Conservation (phyloP, 2,329 filamentous ascomycete species). For the Cladorrhinum sp. region DNA sequence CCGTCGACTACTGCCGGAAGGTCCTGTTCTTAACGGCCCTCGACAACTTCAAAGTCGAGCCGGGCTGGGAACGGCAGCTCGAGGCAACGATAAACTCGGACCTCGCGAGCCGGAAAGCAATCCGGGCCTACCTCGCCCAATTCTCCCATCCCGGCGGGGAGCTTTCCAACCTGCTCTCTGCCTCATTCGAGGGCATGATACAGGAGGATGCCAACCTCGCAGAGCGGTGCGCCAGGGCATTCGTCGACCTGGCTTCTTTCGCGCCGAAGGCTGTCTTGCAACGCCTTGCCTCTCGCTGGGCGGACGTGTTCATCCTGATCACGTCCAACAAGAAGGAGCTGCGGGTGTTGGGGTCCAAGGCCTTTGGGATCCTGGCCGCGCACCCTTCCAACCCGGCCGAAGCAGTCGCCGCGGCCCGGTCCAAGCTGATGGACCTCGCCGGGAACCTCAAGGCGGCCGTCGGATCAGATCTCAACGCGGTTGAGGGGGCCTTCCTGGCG, state of each 20-base stretch:
- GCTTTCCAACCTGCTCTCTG: constrained; percentile 47
- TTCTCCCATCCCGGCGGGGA: constrained; percentile 35
- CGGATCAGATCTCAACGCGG: constrained; percentile 43
- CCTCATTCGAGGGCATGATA: constrained; percentile 57
- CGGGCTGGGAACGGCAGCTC: constrained; percentile 81
- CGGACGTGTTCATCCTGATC: constrained; percentile 57
- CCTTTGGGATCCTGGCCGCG: constrained; percentile 73
- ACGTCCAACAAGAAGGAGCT: constrained; percentile 69
- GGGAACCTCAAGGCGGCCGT: constrained; percentile 49
- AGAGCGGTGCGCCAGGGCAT: constrained; percentile 49
- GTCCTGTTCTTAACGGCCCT: constrained; percentile 52
- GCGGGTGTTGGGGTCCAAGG: constrained; percentile 63
- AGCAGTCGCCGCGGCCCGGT: constrained; percentile 42
- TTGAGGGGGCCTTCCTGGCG: constrained; percentile 47
- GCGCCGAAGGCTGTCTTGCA: constrained; percentile 39
- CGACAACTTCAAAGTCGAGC: constrained; percentile 57
- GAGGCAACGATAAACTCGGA: constrained; percentile 71
- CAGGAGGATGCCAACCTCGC: constrained; percentile 40
- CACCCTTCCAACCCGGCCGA: constrained; percentile 50
- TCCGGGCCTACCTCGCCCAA: constrained; percentile 50
- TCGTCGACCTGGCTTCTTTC: constrained; percentile 51
- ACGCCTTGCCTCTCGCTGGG: constrained; percentile 46
- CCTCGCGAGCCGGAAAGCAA: constrained; percentile 56
- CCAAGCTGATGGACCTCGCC: constrained; percentile 45
- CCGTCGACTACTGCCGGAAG: constrained; percentile 63